Percentiles rank a stretch among this genome's conserved stretches.
These are phyloP conservation scores for Tricharina praecox DNA, from an alignment of 495 filamentous ascomycete genomes.

Conservation along the genomic window DNA sequence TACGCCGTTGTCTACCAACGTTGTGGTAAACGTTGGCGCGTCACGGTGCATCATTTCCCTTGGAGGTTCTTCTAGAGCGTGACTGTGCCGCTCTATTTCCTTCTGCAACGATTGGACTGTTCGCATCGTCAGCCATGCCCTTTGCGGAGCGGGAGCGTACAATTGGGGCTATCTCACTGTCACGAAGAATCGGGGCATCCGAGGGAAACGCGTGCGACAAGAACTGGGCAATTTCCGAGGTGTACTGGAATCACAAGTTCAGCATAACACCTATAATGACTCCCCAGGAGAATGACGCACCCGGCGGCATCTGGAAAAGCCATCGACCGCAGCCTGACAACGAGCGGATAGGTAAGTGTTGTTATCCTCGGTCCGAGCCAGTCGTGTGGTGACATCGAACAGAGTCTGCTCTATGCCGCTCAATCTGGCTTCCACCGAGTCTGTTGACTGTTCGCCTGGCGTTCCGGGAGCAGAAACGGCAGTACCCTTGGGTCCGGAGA, in stretches of 20 bases:
- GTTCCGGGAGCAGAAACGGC: conserved; percentile 62
- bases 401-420: conserved; percentile 61
- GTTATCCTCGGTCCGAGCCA: conserved; percentile 70
- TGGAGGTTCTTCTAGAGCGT: conserved; percentile 63
- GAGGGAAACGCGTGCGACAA: conserved; percentile 24
- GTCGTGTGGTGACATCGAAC: conserved; percentile 59
- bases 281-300: conserved; percentile 28
- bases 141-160: too few species aligned
- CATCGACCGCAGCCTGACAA: conserved; percentile 68
- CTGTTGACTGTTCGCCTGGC: conserved; percentile 51
- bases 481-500: conserved; percentile 52
- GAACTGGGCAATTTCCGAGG: conserved; percentile 28
- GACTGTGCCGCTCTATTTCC: conserved; percentile 71
- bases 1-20: conserved; percentile 44
- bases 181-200: conserved; percentile 43
- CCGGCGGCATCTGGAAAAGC: conserved; percentile 59
- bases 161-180: conserved; percentile 35
- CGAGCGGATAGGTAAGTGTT: conserved; percentile 60
- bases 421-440: conserved; percentile 60
- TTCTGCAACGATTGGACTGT: conserved; percentile 63
- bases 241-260: conserved; percentile 27
- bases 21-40: conserved; percentile 53
- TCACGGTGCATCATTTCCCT: conserved; percentile 59
- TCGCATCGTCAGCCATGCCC: background rate
- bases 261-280: too few species aligned